These are phyloP conservation scores for Eucalyptus shirleyi DNA, from an alignment of 345 rosid species.

Conservation along the genomic window DNA sequence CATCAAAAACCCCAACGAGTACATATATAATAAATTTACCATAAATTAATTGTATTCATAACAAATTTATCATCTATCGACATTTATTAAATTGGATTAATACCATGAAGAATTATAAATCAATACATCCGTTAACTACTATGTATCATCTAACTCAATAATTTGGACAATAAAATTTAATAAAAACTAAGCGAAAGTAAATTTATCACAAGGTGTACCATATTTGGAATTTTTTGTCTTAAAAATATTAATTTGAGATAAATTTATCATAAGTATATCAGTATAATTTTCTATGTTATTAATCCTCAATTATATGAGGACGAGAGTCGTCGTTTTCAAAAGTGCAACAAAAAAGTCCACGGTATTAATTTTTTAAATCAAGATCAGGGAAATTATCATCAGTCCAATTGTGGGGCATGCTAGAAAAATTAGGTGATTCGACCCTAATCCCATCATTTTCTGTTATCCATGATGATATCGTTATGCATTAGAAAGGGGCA, in stretches of 20 bases:
- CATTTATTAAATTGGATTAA: too few species aligned
- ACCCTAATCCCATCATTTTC: neutral
- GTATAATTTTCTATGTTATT: too few species aligned
- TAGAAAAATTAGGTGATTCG: neutral
- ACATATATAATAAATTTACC: too few species aligned
- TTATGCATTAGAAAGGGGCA: neutral
- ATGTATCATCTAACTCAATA: too few species aligned
- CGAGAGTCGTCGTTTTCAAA: neutral
- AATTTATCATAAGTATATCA: too few species aligned
- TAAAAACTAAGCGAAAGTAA: accelerated
- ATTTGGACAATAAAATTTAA: too few species aligned
- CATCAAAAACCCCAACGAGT: accelerated
- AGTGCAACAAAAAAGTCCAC: neutral
- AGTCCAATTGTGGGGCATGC: neutral
- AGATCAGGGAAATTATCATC: neutral
- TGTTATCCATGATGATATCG: neutral
- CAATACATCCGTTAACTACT: accelerated
- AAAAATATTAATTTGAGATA: too few species aligned
- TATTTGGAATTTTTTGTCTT: accelerated
- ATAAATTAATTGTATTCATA: accelerated
- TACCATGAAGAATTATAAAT: too few species aligned
- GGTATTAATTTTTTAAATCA: neutral
- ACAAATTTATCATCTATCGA: accelerated
- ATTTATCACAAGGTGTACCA: accelerated
- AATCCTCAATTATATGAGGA: neutral